Conservation (phyloP, 176 grass and related monocot species). For the Stipa capillata region DNA sequence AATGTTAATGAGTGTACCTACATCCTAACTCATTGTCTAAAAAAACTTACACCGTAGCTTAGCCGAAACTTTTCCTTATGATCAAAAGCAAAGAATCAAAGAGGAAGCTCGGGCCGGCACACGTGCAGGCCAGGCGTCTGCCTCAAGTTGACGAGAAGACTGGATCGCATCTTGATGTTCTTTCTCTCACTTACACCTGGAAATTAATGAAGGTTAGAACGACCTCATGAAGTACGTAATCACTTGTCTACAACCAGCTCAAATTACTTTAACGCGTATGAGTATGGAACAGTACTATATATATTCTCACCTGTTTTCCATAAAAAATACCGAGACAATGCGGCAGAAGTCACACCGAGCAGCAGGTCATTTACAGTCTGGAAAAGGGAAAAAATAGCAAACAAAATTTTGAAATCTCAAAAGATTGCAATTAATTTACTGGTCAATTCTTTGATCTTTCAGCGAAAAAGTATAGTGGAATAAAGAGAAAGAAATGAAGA, state of each 20-base stretch:
- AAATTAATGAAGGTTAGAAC: background rate
- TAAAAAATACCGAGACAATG: slow-evolving; percentile 56
- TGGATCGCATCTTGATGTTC: slow-evolving; percentile 49
- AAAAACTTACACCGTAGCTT: no score
- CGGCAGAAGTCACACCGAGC: slow-evolving; percentile 55
- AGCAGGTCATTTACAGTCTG: slow-evolving; percentile 95
- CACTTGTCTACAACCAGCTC: background rate
- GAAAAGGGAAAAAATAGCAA: background rate
- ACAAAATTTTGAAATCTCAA: no score
- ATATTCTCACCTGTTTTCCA: slow-evolving; percentile 42
- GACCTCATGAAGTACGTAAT: background rate
- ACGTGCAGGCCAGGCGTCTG: slow-evolving; percentile 63
- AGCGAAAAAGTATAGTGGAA: background rate
- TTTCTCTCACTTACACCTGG: slow-evolving; percentile 25
- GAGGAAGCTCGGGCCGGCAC: no score
- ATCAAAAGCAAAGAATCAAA: no score
- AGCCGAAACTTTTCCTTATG: no score
- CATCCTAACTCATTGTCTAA: no score
- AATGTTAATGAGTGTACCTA: no score
- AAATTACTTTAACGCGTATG: background rate
- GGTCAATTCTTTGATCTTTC: background rate
- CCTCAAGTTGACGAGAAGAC: slow-evolving; percentile 70
- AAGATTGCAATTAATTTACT: no score
- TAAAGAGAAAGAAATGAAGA: background rate
- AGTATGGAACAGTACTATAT: background rate